A percentile compares a stretch with the other conserved stretches of the same genome.
Evolutionary conservation across 2,329 filamentous ascomycete species (phyloP).

Genomic region (Clonostachys sp.): DNA sequence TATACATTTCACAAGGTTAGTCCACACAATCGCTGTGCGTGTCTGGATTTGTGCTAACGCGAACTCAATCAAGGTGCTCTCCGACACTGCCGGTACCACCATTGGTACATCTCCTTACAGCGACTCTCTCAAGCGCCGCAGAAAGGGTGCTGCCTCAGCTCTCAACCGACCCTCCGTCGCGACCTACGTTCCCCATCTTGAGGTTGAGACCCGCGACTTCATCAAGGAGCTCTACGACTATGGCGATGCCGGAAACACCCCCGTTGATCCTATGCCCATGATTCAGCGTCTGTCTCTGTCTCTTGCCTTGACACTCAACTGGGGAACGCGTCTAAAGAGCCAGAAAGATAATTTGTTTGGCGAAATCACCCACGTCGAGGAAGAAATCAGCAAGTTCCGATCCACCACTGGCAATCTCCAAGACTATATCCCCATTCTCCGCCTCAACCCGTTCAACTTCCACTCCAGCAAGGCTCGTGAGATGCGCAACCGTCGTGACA

Average conservation of each 20-base stretch:
- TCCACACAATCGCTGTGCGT: not conserved
- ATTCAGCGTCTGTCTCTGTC: constrained; percentile 60
- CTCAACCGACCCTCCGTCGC: constrained; percentile 61
- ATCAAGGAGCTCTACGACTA: constrained; percentile 55
- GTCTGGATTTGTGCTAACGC: too few species aligned
- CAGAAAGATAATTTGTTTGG: constrained; percentile 56
- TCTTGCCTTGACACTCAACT: constrained; percentile 61
- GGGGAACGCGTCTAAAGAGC: constrained; percentile 55
- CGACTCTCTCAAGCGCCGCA: constrained; percentile 57
- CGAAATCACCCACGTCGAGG: constrained; percentile 60
- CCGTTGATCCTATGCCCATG: constrained; percentile 63
- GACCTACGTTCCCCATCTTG: constrained; percentile 57
- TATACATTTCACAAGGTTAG: constrained; percentile 55
- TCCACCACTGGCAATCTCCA: constrained; percentile 58
- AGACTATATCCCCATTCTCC: constrained; percentile 55
- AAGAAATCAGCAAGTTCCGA: constrained; percentile 54
- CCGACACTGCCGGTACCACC: constrained; percentile 61
- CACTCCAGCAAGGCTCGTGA: constrained; percentile 54
- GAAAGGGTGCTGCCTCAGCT: constrained; percentile 62
- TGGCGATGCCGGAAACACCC: constrained; percentile 45
- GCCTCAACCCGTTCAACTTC: constrained; percentile 56
- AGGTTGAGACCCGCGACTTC: constrained; percentile 59
- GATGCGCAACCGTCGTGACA: constrained; percentile 55
- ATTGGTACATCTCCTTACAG: constrained; percentile 65
- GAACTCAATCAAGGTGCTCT: constrained; percentile 44